Conservation (phyloP, 2,329 filamentous ascomycete genomes). For the Rosellinia necatrix region DNA sequence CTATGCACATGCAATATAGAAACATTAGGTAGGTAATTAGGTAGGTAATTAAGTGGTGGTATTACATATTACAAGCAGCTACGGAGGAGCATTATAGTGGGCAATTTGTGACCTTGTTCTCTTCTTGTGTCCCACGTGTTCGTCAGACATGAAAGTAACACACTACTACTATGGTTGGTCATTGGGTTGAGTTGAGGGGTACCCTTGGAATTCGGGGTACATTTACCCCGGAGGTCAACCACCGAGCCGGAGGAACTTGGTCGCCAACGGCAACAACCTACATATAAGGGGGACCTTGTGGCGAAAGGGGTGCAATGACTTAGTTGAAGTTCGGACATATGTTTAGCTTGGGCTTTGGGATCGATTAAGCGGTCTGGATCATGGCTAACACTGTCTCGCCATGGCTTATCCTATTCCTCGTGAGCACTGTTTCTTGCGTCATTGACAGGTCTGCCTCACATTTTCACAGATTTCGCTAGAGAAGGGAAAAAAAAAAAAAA, state of each 20-base stretch:
- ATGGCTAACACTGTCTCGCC: slow-evolving; percentile 1
- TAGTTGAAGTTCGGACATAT: not conserved
- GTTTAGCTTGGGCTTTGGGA: not conserved
- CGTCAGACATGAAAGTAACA: too few relatives aligned
- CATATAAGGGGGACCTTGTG: not conserved
- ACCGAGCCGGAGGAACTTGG: slow-evolving; percentile 13
- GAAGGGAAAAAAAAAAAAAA: too few relatives aligned
- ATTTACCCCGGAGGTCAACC: slow-evolving; percentile 22
- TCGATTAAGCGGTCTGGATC: not conserved
- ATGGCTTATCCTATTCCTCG: slow-evolving; percentile 4
- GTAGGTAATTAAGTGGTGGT: too few relatives aligned
- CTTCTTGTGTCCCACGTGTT: too few relatives aligned
- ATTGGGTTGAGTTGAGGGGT: slow-evolving; percentile 16
- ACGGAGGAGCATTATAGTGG: too few relatives aligned
- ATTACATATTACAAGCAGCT: too few relatives aligned
- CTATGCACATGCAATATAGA: too few relatives aligned
- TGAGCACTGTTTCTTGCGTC: slow-evolving; percentile 5
- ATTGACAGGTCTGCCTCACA: slow-evolving; percentile 19
- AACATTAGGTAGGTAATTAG: too few relatives aligned
- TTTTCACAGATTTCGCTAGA: too few relatives aligned
- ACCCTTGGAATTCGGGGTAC: slow-evolving; percentile 19
- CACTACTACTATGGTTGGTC: too few relatives aligned
- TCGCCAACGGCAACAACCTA: not conserved
- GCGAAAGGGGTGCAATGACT: not conserved
- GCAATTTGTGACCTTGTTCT: too few relatives aligned